Conservation (phyloP, 202 grass and related monocot genomes). For the Zoysia matrella region DNA sequence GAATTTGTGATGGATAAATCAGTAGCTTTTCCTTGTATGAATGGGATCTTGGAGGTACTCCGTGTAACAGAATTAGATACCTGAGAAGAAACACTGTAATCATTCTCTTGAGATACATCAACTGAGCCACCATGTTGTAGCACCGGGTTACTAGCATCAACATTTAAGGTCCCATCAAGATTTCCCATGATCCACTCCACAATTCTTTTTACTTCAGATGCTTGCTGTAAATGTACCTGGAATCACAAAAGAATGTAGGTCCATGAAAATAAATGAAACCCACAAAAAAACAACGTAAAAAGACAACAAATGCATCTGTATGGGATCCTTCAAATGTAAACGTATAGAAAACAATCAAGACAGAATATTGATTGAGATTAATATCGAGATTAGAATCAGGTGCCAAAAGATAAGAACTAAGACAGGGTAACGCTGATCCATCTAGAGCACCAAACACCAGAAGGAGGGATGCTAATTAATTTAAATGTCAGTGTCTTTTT, state of each 20-base stretch:
- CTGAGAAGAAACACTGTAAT: constrained; percentile 56
- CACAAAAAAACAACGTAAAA: too few species aligned
- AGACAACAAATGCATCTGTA: not conserved
- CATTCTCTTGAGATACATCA: constrained; percentile 62
- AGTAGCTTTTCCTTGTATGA: constrained; percentile 82
- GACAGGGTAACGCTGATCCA: not conserved
- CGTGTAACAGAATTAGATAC: constrained; percentile 66
- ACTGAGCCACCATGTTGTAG: constrained; percentile 52
- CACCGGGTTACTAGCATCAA: constrained; percentile 53
- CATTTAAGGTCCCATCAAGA: constrained; percentile 65
- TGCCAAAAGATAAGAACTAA: not conserved
- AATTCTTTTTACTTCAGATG: constrained; percentile 95
- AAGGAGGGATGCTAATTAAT: not conserved
- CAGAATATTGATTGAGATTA: not conserved
- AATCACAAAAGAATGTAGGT: constrained; percentile 52
- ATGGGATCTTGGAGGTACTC: constrained; percentile 58
- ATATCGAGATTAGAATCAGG: constrained; percentile 17
- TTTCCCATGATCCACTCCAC: constrained; percentile 94
- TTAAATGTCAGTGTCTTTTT: not conserved
- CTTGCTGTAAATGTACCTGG: constrained; percentile 92
- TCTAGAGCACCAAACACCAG: not conserved
- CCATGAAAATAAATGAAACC: not conserved
- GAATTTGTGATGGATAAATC: constrained; percentile 68
- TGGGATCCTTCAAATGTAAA: not conserved
- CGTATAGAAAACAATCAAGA: not conserved